Percentiles rank a stretch among this genome's conserved stretches.
Conservation (phyloP, 2,329 filamentous ascomycete species). For the Chalara sp. region DNA sequence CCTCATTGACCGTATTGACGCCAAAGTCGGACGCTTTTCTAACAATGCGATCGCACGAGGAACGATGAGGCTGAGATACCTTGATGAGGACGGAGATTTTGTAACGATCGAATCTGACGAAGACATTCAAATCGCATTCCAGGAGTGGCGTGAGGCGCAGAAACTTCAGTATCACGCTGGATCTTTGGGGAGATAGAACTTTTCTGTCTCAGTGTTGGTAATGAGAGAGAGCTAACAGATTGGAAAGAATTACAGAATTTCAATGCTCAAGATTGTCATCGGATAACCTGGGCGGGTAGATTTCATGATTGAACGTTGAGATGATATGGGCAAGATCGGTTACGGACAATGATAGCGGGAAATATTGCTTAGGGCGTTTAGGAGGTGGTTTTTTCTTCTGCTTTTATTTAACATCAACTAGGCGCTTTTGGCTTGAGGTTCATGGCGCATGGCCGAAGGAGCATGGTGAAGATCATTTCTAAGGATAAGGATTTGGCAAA, state of each 20-base stretch:
- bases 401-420: too few species aligned
- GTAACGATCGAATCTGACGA: conserved; percentile 94
- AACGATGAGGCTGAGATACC: conserved; percentile 80
- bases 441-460: too few species aligned
- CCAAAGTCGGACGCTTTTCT: conserved; percentile 83
- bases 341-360: too few species aligned
- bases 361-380: too few species aligned
- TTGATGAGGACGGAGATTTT: conserved; percentile 86
- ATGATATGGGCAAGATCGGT: conserved; percentile 15
- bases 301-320: conserved; percentile 24
- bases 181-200: conserved; percentile 86
- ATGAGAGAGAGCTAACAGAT: neutral
- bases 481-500: too few species aligned
- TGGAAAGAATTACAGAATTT: too few species aligned
- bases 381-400: too few species aligned
- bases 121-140: conserved; percentile 91
- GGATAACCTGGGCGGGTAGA: too few species aligned
- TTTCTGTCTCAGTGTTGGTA: conserved; percentile 56
- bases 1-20: conserved; percentile 90
- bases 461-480: too few species aligned
- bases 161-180: conserved; percentile 54
- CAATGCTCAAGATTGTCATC: too few species aligned
- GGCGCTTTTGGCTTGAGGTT: too few species aligned
- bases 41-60: conserved; percentile 76
- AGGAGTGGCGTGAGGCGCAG: conserved; percentile 82